Percentiles rank a stretch among this genome's conserved stretches.
These are phyloP conservation scores for Skeletonema menzelii DNA, from an alignment of 108 stramenopile species.

Conservation along the genomic window DNA sequence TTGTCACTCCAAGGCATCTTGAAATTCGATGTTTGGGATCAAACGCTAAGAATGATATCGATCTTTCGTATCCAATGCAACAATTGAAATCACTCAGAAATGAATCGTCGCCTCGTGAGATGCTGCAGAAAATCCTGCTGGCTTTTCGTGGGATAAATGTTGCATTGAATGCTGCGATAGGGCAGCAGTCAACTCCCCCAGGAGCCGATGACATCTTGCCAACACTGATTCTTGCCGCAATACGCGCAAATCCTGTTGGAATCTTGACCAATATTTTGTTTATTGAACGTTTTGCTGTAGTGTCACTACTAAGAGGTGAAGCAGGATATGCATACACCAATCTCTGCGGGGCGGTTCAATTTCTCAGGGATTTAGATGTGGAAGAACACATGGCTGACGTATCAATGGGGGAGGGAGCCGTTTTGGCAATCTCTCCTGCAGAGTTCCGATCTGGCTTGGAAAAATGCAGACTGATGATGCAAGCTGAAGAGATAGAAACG, in stretches of 20 bases:
- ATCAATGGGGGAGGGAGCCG: slow-evolving; percentile 33
- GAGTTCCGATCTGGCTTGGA: slow-evolving; percentile 64
- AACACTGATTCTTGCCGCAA: slow-evolving; percentile 71
- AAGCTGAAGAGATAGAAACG: neutral
- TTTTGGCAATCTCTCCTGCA: slow-evolving; percentile 59
- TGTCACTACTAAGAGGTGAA: slow-evolving; percentile 70
- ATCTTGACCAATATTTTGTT: slow-evolving; percentile 55
- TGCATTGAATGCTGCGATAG: slow-evolving; percentile 54
- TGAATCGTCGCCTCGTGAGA: slow-evolving; percentile 75
- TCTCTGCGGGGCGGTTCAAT: slow-evolving; percentile 83
- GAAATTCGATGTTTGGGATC: slow-evolving; percentile 69
- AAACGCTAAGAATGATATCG: slow-evolving; percentile 20
- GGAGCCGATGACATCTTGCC: slow-evolving; percentile 85
- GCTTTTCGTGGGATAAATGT: slow-evolving; percentile 65
- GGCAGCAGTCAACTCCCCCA: slow-evolving; percentile 39
- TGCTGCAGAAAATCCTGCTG: slow-evolving; percentile 62
- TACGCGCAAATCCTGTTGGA: slow-evolving; percentile 54
- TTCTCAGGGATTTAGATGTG: slow-evolving; percentile 69
- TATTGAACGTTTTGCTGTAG: slow-evolving; percentile 67
- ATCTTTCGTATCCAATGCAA: slow-evolving; percentile 53
- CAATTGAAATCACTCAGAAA: slow-evolving; percentile 51
- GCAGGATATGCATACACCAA: slow-evolving; percentile 87
- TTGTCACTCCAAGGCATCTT: slow-evolving; percentile 72
- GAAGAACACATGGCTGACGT: slow-evolving; percentile 37
- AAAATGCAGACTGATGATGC: slow-evolving; percentile 35